Evolutionary conservation across 495 filamentous ascomycete species (phyloP), one percentile per base, ranked within the genome.

Genomic region (Penicillium canescens): DNA sequence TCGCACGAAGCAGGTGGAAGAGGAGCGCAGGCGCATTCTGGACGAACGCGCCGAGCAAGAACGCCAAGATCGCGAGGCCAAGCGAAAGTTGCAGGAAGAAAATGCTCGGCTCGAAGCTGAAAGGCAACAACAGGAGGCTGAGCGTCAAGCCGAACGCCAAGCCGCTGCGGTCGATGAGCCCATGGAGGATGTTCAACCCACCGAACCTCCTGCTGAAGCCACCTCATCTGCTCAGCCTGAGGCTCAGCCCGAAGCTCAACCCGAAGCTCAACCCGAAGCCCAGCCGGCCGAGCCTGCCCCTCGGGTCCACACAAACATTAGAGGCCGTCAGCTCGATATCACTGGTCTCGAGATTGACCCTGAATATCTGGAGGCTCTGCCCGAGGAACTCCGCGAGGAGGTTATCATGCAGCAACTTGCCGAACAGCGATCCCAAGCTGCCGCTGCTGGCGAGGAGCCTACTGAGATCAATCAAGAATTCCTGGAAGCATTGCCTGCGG

Each of bases 331-430:
- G 47, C 76, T 96, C 42, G 93, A 99, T 65, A 93, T 99, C 49
- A 98, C 94, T 4, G 88, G 85, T 23, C 81, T 99, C 58, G 92
- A 92, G 52, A 97, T 99, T 52, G 94, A 99, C 61, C 82, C 89
- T 12, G 91, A 91, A 37, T 99, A 96, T 68, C 82, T 99, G 3
- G 90, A 94, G 49, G 95, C 91, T 35, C 77, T 99, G 14, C 94
- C 94, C 1, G 94, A 99, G 53, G 94, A 98, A 37, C 83, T 97
- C 44, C 82, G 94, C 24, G 93, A 98, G 68, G 94, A 99, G 65
- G 94, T 97, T 24, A 87, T 99, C 36, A 90, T 92, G 71, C 83
- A 89, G 41, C 90, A 96, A 48, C 76, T 95, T 55, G 86, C 87
- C 40, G 84, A 93, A 46, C 84, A 93, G 46, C 86, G 94, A 59